Conservation (phyloP, 495 filamentous ascomycete species). For the Hyphodiscus hymeniophilus region DNA sequence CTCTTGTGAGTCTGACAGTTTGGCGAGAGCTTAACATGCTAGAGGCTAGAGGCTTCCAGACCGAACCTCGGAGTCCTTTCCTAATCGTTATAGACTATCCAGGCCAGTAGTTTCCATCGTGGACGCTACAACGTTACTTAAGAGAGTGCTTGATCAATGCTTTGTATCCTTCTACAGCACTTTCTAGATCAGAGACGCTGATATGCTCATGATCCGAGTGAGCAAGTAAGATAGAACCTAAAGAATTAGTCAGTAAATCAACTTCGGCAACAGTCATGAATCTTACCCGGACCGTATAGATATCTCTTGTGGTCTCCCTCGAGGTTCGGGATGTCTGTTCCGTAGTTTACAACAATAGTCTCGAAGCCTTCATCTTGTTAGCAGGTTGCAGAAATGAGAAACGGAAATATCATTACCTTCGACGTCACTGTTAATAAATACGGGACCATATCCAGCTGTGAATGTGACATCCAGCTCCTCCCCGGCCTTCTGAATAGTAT, state of each 20-base stretch:
- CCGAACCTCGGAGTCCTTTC: too few relatives aligned
- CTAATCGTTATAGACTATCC: too few relatives aligned
- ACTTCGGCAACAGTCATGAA: too few relatives aligned
- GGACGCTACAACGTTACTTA: constrained; percentile 18
- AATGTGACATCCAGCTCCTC: constrained; percentile 56
- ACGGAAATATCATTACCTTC: constrained; percentile 36
- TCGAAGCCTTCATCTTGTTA: constrained; percentile 51
- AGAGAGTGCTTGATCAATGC: constrained; percentile 57
- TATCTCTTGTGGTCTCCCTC: constrained; percentile 68
- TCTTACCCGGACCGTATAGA: constrained; percentile 3
- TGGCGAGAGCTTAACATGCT: too few relatives aligned
- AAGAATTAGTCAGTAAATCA: too few relatives aligned
- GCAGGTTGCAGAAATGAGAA: not conserved
- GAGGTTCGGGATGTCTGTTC: constrained; percentile 82
- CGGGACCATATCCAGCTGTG: constrained; percentile 55
- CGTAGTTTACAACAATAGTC: constrained; percentile 76
- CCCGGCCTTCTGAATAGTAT: constrained; percentile 48
- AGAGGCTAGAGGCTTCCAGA: too few relatives aligned
- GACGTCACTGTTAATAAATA: constrained; percentile 72
- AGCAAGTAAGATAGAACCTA: constrained; percentile 76
- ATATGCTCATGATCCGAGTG: constrained; percentile 81
- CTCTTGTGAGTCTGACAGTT: too few relatives aligned
- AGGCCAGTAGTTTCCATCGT: too few relatives aligned
- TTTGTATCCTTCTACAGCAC: constrained; percentile 64
- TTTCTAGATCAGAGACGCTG: constrained; percentile 55